Evolutionary conservation across 2,329 filamentous ascomycete species (phyloP).

Genomic region (Ophiostoma perfectum): DNA sequence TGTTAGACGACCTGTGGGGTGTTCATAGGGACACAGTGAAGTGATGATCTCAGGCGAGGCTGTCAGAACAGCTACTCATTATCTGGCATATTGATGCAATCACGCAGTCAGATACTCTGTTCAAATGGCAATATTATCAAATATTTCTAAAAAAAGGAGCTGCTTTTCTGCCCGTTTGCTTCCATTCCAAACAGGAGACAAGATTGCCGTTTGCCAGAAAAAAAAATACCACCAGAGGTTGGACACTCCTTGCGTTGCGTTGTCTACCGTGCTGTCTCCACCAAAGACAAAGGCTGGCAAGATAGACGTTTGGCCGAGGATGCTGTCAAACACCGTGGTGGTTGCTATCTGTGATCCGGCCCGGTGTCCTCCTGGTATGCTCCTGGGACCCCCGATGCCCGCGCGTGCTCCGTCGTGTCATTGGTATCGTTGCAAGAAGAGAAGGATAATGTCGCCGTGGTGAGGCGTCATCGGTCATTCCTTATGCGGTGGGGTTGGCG

Average conservation of each 20-base stretch:
- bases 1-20: no score
- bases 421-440: slow-evolving; percentile 9
- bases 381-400: no score
- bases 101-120: not conserved
- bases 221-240: not conserved
- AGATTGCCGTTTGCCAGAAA: no score
- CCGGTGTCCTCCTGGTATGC: not conserved
- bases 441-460: not conserved
- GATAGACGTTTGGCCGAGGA: no score
- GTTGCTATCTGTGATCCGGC: not conserved
- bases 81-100: no score
- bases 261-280: no score
- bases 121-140: slow-evolving; percentile 5
- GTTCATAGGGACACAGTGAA: no score
- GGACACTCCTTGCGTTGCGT: no score
- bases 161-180: slow-evolving; percentile 2
- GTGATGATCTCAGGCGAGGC: no score
- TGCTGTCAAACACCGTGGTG: no score
- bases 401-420: not conserved
- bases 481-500: slow-evolving; percentile 25
- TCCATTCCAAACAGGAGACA: not conserved
- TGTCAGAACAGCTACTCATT: no score
- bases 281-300: no score
- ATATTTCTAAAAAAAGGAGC: not conserved
- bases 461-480: not conserved